Percentiles rank a stretch among this genome's conserved stretches.
Evolutionary conservation across 768 basidiomycete species (phyloP).

Genomic region (Tylopilus vinaceipallidus): DNA sequence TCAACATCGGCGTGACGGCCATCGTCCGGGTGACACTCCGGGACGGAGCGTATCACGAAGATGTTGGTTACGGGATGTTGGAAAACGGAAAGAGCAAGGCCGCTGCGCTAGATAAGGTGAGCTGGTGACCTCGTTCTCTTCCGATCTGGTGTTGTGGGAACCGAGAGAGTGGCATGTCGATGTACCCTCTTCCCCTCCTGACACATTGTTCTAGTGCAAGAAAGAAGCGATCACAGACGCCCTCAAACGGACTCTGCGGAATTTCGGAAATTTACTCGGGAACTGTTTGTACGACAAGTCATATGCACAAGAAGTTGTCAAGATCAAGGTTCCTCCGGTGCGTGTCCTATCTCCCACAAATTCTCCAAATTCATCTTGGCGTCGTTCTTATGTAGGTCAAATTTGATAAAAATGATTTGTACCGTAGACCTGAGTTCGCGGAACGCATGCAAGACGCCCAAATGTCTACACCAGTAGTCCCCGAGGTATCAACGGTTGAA

Average conservation of each 20-base stretch:
- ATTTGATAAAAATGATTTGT: constrained; percentile 63
- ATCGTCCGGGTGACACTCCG: constrained; percentile 83
- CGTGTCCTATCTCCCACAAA: constrained; percentile 26
- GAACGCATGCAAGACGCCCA: constrained; percentile 37
- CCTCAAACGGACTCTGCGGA: constrained; percentile 85
- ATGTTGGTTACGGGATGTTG: constrained; percentile 85
- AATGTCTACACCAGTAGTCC: not conserved
- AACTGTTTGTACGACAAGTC: constrained; percentile 97
- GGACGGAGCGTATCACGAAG: constrained; percentile 90
- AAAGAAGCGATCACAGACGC: constrained; percentile 98
- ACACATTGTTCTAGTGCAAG: constrained; percentile 65
- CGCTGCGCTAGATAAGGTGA: constrained; percentile 86
- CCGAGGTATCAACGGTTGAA: not conserved
- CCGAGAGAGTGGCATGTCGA: constrained; percentile 3
- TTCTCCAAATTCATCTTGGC: not conserved
- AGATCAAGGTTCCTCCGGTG: constrained; percentile 84
- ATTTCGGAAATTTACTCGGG: constrained; percentile 92
- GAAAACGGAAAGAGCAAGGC: constrained; percentile 88
- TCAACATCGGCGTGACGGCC: constrained; percentile 76
- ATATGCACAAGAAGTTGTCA: constrained; percentile 79
- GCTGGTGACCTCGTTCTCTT: constrained; percentile 20
- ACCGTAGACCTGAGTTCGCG: constrained; percentile 70
- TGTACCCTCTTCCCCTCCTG: not conserved
- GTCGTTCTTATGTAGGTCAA: constrained; percentile 40
- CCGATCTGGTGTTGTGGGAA: not conserved